Base-by-base conservation (phyloP, 1,139 yeast genomes). In the Yamadazyma buinensis region DNA sequence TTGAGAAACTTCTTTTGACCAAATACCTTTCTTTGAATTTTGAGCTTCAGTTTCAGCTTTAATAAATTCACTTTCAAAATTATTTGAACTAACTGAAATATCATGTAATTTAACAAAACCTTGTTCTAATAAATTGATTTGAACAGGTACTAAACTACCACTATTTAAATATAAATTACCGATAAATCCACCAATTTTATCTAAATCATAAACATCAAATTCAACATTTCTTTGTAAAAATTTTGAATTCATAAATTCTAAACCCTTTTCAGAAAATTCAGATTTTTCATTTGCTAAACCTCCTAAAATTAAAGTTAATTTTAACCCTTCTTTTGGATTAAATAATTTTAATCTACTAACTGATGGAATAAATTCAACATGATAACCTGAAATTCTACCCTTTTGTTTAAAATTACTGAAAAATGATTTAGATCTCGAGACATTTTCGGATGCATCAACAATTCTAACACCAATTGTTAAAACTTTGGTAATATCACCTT, bases 371-470 rank as follows among this genome's bases (percentile, higher is more conserved):
- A 70, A 81, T 41, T 87, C 95, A 23, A 86, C 88, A 39, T 67
- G 59, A 43, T 77, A 74, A 2, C 67, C 70, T 15, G 80, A 61
- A 35, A 84, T 71, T 44, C 77, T 69, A 19, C 77, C 73, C 59
- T 82, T 81, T 48, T 83, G 77, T 51, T 75, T 77, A 48, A 86
- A 75, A 1, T 86, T 77, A 40, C 83, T 73, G 49, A 84, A 65
- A 52, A 81, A 85, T 2, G 90, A 80, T 45, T 79, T 80, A 26
- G 95, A 88, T 50, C 85, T 78, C 35, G 80, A 63, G 7, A 73
- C 67, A 44, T 72, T 77, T 54, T 84, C 95, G 10, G 92, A 82
- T 3, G 95, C 95, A 55, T 87, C 94, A 27, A 84, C 84, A 28
- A 80, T 61, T 47, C 87, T 71, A 24, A 77, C 77, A 15, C 79